Evolutionary conservation across 2,329 filamentous ascomycete genomes (phyloP).

Genomic region (Stagonosporopsis cucurbitacearum): DNA sequence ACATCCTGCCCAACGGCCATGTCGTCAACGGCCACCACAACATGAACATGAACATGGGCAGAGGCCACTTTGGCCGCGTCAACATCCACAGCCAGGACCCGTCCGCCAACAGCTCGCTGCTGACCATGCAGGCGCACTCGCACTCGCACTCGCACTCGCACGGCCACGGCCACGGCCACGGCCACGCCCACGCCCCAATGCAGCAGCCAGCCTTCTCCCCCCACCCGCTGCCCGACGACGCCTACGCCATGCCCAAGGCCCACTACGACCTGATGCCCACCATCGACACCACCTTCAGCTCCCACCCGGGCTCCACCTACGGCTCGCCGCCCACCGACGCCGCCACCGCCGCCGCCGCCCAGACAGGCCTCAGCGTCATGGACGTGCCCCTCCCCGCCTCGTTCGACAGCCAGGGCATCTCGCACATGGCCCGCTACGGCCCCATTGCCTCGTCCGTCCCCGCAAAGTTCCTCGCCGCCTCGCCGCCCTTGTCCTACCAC

Average conservation of each 20-base stretch:
- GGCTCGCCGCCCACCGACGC: constrained; percentile 80
- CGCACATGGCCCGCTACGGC: constrained; percentile 85
- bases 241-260: constrained; percentile 42
- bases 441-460: constrained; percentile 93
- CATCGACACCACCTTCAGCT: constrained; percentile 65
- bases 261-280: constrained; percentile 60
- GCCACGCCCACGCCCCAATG: too few species aligned
- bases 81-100: constrained; percentile 72
- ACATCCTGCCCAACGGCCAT: constrained; percentile 91
- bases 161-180: too few species aligned
- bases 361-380: constrained; percentile 83
- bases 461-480: constrained; percentile 87
- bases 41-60: constrained; percentile 53
- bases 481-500: constrained; percentile 71
- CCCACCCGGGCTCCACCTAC: constrained; percentile 69
- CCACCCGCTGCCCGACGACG: constrained; percentile 37
- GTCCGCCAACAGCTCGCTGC: constrained; percentile 75
- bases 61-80: constrained; percentile 69
- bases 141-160: constrained; percentile 45
- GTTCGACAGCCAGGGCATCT: constrained; percentile 95
- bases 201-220: too few species aligned
- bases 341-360: constrained; percentile 65
- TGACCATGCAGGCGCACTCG: constrained; percentile 62
- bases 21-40: constrained; percentile 90
- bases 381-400: constrained; percentile 93